These are phyloP conservation scores for Sclerospora graminicola DNA, from an alignment of 352 stramenopile species.

Conservation along the genomic window DNA sequence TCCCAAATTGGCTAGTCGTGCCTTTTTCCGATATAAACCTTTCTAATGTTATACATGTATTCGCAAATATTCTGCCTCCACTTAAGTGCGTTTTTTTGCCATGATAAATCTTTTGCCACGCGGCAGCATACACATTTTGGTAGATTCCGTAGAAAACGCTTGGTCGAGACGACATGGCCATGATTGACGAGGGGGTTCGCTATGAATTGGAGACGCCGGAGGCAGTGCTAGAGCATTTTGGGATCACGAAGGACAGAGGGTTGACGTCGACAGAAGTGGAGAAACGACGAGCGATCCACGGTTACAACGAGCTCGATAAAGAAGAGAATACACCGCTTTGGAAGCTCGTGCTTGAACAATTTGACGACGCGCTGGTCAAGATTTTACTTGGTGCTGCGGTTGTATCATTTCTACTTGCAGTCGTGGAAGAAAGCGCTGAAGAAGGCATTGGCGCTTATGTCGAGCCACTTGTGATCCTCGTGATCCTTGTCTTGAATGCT, in stretches of 20 bases:
- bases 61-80: too few species aligned
- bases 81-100: too few species aligned
- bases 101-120: too few species aligned
- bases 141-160: too few species aligned
- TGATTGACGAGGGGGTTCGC: constrained; percentile 4
- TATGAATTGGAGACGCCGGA: constrained; percentile 60
- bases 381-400: constrained; percentile 96
- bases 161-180: too few species aligned
- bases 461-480: constrained; percentile 95
- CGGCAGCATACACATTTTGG: too few species aligned
- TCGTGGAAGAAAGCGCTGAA: constrained; percentile 82
- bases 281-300: constrained; percentile 42
- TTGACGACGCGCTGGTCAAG: constrained; percentile 97
- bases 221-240: constrained; percentile 70
- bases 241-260: constrained; percentile 47
- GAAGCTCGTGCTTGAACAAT: constrained; percentile 97
- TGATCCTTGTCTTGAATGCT: constrained; percentile 95
- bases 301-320: constrained; percentile 87
- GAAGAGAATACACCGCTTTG: constrained; percentile 83
- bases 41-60: too few species aligned
- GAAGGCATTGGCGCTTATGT: constrained; percentile 89
- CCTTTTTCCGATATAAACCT: too few species aligned
- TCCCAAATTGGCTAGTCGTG: too few species aligned
- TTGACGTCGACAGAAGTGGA: constrained; percentile 44
- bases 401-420: constrained; percentile 90